phyloP scores from a whole-genome alignment of 768 basidiomycete genomes.

The Calvatia gigantea region DNA sequence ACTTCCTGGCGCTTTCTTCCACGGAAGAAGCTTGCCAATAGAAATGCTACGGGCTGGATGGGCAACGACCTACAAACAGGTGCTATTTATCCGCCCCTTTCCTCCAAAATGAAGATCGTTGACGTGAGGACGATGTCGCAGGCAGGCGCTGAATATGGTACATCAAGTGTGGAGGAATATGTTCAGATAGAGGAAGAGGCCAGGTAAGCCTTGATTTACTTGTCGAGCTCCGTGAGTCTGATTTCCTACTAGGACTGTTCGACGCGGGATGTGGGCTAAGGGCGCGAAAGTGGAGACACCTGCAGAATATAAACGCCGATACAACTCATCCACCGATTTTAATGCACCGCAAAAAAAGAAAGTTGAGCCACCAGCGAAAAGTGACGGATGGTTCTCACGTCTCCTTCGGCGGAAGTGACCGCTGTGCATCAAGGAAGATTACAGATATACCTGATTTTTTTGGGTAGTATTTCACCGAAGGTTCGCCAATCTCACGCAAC shows the following conservation, averaged over 20 bases:
- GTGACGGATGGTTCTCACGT: no score
- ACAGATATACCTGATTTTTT: no score
- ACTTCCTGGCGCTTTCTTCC: slow-evolving; percentile 45
- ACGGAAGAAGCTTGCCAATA: slow-evolving; percentile 49
- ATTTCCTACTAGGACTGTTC: slow-evolving; percentile 43
- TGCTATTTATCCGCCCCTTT: slow-evolving; percentile 11
- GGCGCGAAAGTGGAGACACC: slow-evolving; percentile 61
- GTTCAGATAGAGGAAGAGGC: slow-evolving; percentile 61
- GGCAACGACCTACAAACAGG: slow-evolving; percentile 72
- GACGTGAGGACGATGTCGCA: slow-evolving; percentile 16
- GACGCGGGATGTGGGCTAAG: slow-evolving; percentile 72
- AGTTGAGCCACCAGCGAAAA: no score
- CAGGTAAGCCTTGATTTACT: slow-evolving; percentile 41
- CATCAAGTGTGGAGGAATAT: slow-evolving; percentile 61
- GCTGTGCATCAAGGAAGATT: no score
- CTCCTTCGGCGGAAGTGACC: no score
- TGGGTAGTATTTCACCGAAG: no score
- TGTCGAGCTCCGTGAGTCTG: neutral
- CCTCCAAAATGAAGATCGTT: neutral
- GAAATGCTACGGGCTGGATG: slow-evolving; percentile 83
- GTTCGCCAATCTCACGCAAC: no score
- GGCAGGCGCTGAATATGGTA: slow-evolving; percentile 77
- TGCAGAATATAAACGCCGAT: slow-evolving; percentile 74
- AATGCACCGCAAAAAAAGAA: no score
- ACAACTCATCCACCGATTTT: slow-evolving; percentile 30